Conservation (phyloP, 345 rosid species). For the Sisymbrium irio region DNA sequence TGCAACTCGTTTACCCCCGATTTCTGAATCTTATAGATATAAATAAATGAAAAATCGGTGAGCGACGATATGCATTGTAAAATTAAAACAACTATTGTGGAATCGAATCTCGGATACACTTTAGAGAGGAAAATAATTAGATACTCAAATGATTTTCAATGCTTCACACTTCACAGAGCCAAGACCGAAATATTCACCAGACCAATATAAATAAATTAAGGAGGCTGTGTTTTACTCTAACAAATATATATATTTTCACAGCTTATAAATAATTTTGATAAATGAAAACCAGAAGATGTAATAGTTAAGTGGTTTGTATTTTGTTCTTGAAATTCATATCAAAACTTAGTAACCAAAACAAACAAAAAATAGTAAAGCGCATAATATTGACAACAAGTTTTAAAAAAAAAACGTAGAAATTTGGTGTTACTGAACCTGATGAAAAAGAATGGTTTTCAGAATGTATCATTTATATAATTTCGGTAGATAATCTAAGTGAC, state of each 20-base stretch:
- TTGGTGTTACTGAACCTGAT: neutral
- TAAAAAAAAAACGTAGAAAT: neutral
- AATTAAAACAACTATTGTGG: neutral
- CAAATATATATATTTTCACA: neutral
- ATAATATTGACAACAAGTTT: neutral
- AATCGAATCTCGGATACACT: neutral
- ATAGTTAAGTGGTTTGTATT: neutral
- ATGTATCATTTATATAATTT: neutral
- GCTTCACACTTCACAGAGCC: neutral
- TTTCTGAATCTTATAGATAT: neutral
- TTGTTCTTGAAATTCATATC: neutral
- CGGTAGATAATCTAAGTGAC: neutral
- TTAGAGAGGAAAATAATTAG: neutral
- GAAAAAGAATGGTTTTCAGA: neutral
- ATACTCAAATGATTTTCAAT: conserved; percentile 20
- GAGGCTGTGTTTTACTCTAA: neutral
- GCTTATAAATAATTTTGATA: neutral
- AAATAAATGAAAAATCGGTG: neutral
- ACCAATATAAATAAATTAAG: neutral
- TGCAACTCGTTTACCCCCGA: neutral
- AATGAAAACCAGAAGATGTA: neutral
- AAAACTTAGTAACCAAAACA: neutral
- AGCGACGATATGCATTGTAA: neutral
- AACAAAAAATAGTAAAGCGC: neutral
- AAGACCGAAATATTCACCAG: neutral